These are phyloP conservation scores for Diplodia intermedia DNA, from an alignment of 2,329 filamentous ascomycete species.

Conservation along the genomic window DNA sequence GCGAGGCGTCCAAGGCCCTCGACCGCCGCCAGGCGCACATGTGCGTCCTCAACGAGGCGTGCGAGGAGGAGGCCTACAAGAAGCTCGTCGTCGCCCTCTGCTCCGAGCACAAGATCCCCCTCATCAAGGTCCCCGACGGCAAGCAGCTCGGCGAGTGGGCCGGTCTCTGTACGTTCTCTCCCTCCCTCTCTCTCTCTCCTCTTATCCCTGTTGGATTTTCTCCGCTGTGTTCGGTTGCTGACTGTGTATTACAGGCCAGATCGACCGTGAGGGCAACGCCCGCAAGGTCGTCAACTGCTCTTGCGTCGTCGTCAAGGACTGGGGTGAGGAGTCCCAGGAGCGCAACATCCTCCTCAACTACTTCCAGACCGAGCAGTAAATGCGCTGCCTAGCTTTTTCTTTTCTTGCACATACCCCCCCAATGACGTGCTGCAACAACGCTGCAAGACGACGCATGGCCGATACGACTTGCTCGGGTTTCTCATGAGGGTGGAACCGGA, in stretches of 20 bases:
- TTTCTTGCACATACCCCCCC: conserved; percentile 31
- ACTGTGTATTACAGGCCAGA: conserved; percentile 70
- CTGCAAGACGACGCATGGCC: conserved; percentile 16
- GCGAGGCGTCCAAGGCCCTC: conserved; percentile 97
- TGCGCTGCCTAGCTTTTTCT: conserved; percentile 9
- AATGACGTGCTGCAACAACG: conserved; percentile 18
- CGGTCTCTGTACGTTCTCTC: conserved; percentile 84
- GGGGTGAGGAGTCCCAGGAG: conserved; percentile 99
- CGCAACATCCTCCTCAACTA: conserved; percentile 99
- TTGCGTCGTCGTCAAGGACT: conserved; percentile 99
- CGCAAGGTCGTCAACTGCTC: conserved; percentile 99
- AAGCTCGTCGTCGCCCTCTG: conserved; percentile 99
- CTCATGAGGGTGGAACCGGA: conserved; percentile 2
- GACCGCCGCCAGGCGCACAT: conserved; percentile 99
- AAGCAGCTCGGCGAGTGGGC: conserved; percentile 99
- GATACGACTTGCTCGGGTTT: conserved; percentile 2
- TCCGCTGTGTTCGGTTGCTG: conserved; percentile 20
- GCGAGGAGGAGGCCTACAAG: conserved; percentile 99
- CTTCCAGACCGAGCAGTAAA: conserved; percentile 85
- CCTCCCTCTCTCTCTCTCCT: conserved; percentile 23
- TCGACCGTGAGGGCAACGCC: conserved; percentile 99
- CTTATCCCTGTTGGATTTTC: conserved; percentile 8
- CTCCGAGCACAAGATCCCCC: conserved; percentile 99
- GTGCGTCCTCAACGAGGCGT: conserved; percentile 99
- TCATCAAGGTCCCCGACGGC: conserved; percentile 99